A percentile compares a stretch with the other conserved stretches of the same genome.
Conservation (phyloP, 495 filamentous ascomycete genomes). For the Aspergillus avenaceus region DNA sequence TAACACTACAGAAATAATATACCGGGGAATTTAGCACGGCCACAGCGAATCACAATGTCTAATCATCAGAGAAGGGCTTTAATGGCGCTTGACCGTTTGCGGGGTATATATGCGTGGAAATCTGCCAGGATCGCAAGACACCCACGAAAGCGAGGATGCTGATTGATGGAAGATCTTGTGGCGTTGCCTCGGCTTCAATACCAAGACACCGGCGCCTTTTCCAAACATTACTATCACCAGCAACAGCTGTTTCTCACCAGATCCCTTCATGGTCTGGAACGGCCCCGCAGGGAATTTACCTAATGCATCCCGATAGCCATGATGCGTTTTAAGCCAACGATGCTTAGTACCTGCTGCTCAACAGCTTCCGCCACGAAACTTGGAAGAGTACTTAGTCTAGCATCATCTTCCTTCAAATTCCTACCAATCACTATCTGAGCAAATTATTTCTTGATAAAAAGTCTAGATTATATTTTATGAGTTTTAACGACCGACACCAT, state of each 20-base stretch:
- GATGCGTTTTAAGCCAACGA: slow-evolving; percentile 8
- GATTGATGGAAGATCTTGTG: slow-evolving; percentile 36
- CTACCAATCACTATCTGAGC: slow-evolving; percentile 15
- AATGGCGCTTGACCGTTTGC: slow-evolving; percentile 11
- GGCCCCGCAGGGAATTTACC: slow-evolving; percentile 22
- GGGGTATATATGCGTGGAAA: slow-evolving; percentile 7
- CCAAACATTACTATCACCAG: neutral
- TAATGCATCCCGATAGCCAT: slow-evolving; percentile 6
- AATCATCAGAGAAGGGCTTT: neutral
- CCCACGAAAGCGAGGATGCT: slow-evolving; percentile 6
- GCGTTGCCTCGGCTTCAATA: slow-evolving; percentile 11
- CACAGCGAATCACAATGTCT: neutral
- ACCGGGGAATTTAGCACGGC: neutral
- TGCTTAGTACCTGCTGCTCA: slow-evolving; percentile 21
- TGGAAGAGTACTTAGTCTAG: slow-evolving; percentile 7
- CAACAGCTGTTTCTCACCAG: neutral
- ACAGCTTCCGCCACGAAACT: slow-evolving; percentile 10
- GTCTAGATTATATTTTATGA: neutral
- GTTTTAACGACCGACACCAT: slow-evolving; percentile 31
- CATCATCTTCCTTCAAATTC: slow-evolving; percentile 6
- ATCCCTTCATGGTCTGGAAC: slow-evolving; percentile 7
- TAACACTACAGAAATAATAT: neutral
- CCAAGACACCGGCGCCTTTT: slow-evolving; percentile 13
- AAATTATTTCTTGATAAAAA: neutral
- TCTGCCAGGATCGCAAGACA: slow-evolving; percentile 1